Base-by-base conservation (phyloP, 139 green algal species). In the Chlorella sp. region DNA sequence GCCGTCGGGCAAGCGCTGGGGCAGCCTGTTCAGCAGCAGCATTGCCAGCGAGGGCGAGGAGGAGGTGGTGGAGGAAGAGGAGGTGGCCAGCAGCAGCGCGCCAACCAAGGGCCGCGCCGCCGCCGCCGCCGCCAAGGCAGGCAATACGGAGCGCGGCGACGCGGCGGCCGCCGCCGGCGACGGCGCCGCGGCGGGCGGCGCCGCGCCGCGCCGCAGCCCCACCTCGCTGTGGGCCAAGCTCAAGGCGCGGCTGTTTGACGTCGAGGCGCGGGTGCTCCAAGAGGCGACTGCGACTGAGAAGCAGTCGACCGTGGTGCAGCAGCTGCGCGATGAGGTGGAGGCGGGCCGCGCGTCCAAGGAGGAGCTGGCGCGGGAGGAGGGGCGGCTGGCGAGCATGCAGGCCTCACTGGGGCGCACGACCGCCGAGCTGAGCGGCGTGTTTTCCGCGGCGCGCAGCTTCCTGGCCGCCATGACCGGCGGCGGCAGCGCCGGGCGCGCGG, bases 231-330 rank as follows among this genome's bases (percentile, higher is more conserved):
- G 71, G 71, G 29, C 53, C 2, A 29, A 21, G 19, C 42, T 79
- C 31, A 48, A 62, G 15, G 27, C 9, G 12, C 45, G 40, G 36
- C 65, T 96, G 58, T 94, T 94, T 74, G 89, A 93, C 76, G 63
- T 96, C 55, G 91, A 96, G 79, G 84, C 88, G 4, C 74, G 86
- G 17, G 85, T 96, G 55, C 71, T 86, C 40, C 62, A 80, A 51
- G 78, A 90, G 83, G 66, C 71, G 7, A 68, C 45, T 1, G 85
- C 77, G 14, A 82, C 83, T 12, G 65, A 83, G 58, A 56, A 66
- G 23, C 82, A 88, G 76, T 88, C 85, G 2, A 66, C 51, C 1
- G 27, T 68, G 23, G 82, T 90, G 41, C 55, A 85, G 56, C 33
- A 68, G 60, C 74, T 88, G 72, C 35, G 79, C 59, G 33, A 12